Conservation (phyloP, 495 filamentous ascomycete genomes). For the Hypoxylon perforatum region DNA sequence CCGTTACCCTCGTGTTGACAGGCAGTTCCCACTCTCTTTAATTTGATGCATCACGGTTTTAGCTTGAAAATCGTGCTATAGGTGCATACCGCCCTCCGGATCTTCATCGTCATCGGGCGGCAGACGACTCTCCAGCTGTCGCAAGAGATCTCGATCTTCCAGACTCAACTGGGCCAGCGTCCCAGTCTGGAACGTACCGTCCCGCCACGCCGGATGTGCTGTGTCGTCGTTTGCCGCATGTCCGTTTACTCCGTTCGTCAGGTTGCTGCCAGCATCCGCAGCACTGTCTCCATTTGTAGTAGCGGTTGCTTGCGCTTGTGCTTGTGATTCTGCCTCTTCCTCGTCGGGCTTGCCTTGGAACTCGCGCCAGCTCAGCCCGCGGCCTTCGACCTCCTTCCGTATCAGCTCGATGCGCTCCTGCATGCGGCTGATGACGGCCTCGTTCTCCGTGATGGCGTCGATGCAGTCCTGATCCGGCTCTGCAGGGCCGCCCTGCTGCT, state of each 20-base stretch:
- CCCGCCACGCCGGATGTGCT: conserved; percentile 57
- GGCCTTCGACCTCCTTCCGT: conserved; percentile 76
- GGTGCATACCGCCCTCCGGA: conserved; percentile 71
- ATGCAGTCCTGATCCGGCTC: conserved; percentile 72
- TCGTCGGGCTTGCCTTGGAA: conserved; percentile 54
- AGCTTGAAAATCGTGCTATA: conserved; percentile 54
- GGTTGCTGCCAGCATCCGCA: conserved; percentile 36
- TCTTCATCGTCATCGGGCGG: conserved; percentile 50
- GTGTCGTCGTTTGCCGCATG: conserved; percentile 27
- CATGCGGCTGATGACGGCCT: conserved; percentile 78
- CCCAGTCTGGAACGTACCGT: conserved; percentile 67
- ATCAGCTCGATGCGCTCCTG: conserved; percentile 74
- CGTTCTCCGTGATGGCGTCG: conserved; percentile 80
- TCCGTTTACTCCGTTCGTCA: conserved; percentile 47
- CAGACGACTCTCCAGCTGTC: conserved; percentile 50
- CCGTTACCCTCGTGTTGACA: neutral
- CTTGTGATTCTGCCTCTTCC: conserved; percentile 37
- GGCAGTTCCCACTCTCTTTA: neutral
- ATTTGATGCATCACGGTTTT: neutral
- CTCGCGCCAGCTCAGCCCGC: conserved; percentile 78
- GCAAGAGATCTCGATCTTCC: conserved; percentile 60
- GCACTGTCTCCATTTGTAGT: conserved; percentile 47
- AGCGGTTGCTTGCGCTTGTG: too few species aligned
- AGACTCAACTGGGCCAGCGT: conserved; percentile 57
- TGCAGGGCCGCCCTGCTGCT: conserved; percentile 48